phyloP scores from a whole-genome alignment of 768 basidiomycete species.

The Scleroderma bovista region DNA sequence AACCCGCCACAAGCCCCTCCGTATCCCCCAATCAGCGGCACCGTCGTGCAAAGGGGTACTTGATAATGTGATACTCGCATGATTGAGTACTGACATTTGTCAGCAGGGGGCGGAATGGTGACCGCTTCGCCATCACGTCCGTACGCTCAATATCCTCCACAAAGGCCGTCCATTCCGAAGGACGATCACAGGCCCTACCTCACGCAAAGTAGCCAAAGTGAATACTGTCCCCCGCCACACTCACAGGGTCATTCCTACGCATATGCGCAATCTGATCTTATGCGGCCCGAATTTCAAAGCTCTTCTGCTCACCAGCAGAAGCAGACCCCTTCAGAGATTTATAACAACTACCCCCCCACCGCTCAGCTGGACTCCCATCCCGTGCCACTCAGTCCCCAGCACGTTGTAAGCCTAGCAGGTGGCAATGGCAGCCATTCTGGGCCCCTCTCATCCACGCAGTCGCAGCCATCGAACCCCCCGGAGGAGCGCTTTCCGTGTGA shows the following conservation, averaged over 20 bases:
- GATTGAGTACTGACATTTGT: constrained; percentile 7
- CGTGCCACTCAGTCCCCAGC: constrained; percentile 36
- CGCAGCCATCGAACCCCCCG: constrained; percentile 11
- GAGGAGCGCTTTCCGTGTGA: constrained; percentile 69
- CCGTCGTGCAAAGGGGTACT: constrained; percentile 18
- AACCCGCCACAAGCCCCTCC: constrained; percentile 18
- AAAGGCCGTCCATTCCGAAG: constrained; percentile 8
- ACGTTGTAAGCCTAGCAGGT: constrained; percentile 11
- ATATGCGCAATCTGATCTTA: constrained; percentile 5
- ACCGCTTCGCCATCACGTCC: constrained; percentile 10
- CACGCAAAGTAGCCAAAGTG: constrained; percentile 10
- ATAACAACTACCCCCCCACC: constrained; percentile 19
- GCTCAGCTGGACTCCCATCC: constrained; percentile 27
- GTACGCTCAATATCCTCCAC: constrained; percentile 17
- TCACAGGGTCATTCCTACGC: constrained; percentile 15
- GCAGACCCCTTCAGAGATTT: constrained; percentile 44
- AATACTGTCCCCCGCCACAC: constrained; percentile 18
- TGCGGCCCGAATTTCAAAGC: constrained; percentile 13
- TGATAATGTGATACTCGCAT: background rate
- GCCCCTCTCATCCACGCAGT: constrained; percentile 7
- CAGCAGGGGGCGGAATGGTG: constrained; percentile 17
- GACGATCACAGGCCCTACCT: constrained; percentile 24
- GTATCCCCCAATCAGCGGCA: constrained; percentile 23
- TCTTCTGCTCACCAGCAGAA: constrained; percentile 33
- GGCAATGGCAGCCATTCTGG: background rate